Evolutionary conservation across 1,284 basidiomycete species (phyloP), one percentile per base, ranked within the genome.

Genomic region (Ceratobasidium sp.): DNA sequence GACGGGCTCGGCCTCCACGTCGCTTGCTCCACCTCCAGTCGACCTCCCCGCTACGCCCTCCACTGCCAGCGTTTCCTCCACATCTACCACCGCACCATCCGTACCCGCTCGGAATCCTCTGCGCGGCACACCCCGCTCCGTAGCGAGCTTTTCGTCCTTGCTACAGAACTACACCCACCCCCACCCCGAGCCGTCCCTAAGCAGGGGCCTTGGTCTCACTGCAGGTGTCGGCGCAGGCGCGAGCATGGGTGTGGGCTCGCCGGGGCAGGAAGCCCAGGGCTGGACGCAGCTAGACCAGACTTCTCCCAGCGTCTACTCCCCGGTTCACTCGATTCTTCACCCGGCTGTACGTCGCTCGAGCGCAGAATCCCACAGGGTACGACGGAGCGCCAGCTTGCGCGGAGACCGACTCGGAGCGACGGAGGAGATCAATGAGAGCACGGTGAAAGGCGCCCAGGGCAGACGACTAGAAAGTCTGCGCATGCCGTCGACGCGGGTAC

Each of bases 371-470:
- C 57, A 58, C 35, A 49, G 50, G 26, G 64, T 67, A 35, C 28
- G 64, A 23, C 64, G 64, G 26, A 67, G 64, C 46, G 38, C 64
- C 49, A 67, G 64, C 38, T 44, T 67, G 64, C 64, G 64, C 28
- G 52, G 18, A 7, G 52, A 26, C 21, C 46, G 46, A 18, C 46
- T 49, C 7, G 18, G 46, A 18, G 35, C 35, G 16, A 23, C 18
- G 47, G 47, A 23, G 18, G 47, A 49, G 47, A 18, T 49, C 47
- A 49, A 14, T 49, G 47, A 18, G 47, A 18, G 16, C 47, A 49
- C 47, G 18, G 11, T 11, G 11, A 38, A 38, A 11, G 16, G 7
- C 16, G 6, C 41, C 44, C 43, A 41, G 4, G 18, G 35, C 43
- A 28, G 28, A 47, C 59, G 59, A 7, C 6, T 62, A 16, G 50